These are phyloP conservation scores for Raffaelea albimanens DNA, from an alignment of 2,329 filamentous ascomycete genomes.

Conservation along the genomic window DNA sequence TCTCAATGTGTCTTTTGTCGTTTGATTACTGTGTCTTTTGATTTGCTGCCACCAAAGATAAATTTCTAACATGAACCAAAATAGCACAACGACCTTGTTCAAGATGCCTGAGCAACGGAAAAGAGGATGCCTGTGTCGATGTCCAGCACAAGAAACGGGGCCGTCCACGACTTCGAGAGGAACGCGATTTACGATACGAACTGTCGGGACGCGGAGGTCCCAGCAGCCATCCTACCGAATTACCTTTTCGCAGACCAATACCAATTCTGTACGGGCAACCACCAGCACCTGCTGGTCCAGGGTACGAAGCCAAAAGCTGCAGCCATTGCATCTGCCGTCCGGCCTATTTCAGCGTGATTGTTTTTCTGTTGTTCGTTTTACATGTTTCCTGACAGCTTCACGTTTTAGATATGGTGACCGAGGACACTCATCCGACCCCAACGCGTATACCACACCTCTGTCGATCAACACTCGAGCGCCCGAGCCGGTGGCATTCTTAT, in stretches of 20 bases:
- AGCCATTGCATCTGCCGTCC: background rate
- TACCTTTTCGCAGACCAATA: slow-evolving; percentile 37
- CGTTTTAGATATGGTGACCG: slow-evolving; percentile 43
- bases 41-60: background rate
- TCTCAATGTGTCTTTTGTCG: too few species aligned
- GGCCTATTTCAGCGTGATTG: too few species aligned
- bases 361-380: too few species aligned
- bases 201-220: slow-evolving; percentile 30
- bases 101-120: slow-evolving; percentile 67
- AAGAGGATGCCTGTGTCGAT: slow-evolving; percentile 71
- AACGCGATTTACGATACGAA: slow-evolving; percentile 52
- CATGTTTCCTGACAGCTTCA: slow-evolving; percentile 28
- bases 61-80: background rate
- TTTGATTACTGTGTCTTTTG: background rate
- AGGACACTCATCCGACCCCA: slow-evolving; percentile 36
- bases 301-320: slow-evolving; percentile 23
- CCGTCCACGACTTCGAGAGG: slow-evolving; percentile 66
- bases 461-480: slow-evolving; percentile 29
- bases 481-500: slow-evolving; percentile 50
- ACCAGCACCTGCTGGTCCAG: slow-evolving; percentile 29
- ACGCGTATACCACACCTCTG: slow-evolving; percentile 35
- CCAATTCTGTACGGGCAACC: slow-evolving; percentile 35
- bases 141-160: slow-evolving; percentile 82
- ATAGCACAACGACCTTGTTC: slow-evolving; percentile 68
- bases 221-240: slow-evolving; percentile 34